These are phyloP conservation scores for Postia placenta DNA, from an alignment of 768 basidiomycete species.

Conservation along the genomic window DNA sequence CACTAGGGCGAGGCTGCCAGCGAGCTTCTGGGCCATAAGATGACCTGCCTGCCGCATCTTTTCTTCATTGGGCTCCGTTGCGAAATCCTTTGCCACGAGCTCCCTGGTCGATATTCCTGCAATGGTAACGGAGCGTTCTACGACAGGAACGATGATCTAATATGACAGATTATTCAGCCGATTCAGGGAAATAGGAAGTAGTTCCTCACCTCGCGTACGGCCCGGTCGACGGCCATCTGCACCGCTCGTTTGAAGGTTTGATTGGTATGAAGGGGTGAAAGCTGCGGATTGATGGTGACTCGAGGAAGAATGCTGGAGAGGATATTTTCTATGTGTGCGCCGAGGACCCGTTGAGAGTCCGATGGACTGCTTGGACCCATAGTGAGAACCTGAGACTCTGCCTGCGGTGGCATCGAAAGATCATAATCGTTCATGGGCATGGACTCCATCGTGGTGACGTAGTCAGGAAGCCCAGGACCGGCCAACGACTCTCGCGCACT, in stretches of 20 bases:
- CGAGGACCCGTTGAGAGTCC: conserved; percentile 62
- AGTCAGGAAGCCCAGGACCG: conserved; percentile 67
- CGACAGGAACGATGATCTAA: conserved; percentile 93
- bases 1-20: conserved; percentile 91
- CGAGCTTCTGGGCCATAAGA: conserved; percentile 94
- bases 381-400: conserved; percentile 56
- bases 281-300: conserved; percentile 73
- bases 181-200: background rate
- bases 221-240: conserved; percentile 85
- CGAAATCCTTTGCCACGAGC: conserved; percentile 93
- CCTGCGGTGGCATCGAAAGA: conserved; percentile 37
- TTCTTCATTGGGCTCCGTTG: conserved; percentile 84
- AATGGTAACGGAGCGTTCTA: conserved; percentile 97
- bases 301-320: conserved; percentile 62
- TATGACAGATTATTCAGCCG: conserved; percentile 4
- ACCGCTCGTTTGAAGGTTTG: conserved; percentile 86
- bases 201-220: conserved; percentile 79
- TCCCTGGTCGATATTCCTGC: conserved; percentile 97
- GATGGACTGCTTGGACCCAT: conserved; percentile 55
- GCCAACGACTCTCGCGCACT: conserved; percentile 48
- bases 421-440: conserved; percentile 73
- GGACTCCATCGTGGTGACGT: conserved; percentile 74
- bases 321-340: conserved; percentile 77
- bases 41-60: conserved; percentile 90
- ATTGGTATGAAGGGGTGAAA: conserved; percentile 69